Percentiles rank a stretch among this genome's conserved stretches.
phyloP scores from a whole-genome alignment of 208 protist species.

The Crithidia acanthocephali region DNA sequence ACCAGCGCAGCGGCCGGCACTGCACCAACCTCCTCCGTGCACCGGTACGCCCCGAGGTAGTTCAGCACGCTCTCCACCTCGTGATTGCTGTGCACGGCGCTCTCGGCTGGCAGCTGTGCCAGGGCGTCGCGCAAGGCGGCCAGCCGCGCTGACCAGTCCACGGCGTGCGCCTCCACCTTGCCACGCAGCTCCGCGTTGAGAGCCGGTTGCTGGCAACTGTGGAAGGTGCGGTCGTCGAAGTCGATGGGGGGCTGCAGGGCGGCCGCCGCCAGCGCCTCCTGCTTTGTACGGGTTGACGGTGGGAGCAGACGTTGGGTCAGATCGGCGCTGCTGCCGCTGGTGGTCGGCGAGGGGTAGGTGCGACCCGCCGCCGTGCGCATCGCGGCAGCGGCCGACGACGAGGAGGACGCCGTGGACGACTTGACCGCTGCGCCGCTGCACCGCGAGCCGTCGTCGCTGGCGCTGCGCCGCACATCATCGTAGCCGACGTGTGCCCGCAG shows the following conservation, averaged over 20 bases:
- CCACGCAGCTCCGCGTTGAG: conserved; percentile 79
- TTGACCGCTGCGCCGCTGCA: no score
- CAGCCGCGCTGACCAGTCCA: conserved; percentile 52
- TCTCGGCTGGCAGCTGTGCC: conserved; percentile 47
- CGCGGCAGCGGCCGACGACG: background rate
- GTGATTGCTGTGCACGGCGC: conserved; percentile 36
- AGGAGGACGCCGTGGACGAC: no score
- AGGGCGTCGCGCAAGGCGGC: conserved; percentile 45
- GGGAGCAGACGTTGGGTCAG: conserved; percentile 25
- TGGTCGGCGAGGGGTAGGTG: conserved; percentile 18
- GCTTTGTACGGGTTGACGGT: conserved; percentile 16
- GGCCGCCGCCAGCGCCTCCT: conserved; percentile 37
- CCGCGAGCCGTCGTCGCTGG: background rate
- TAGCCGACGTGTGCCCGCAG: conserved; percentile 61
- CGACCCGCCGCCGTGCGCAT: conserved; percentile 17
- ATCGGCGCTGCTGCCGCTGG: background rate
- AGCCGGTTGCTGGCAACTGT: conserved; percentile 77
- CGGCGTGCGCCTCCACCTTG: conserved; percentile 58
- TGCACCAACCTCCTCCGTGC: conserved; percentile 51
- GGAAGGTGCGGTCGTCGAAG: conserved; percentile 55
- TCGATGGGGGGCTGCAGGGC: conserved; percentile 57
- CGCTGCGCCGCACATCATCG: conserved; percentile 39
- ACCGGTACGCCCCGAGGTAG: conserved; percentile 62
- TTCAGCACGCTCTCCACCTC: conserved; percentile 44
- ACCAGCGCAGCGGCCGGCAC: conserved; percentile 48